Evolutionary conservation across 2,329 filamentous ascomycete species (phyloP).

Genomic region (Mycosphaerella sp.): DNA sequence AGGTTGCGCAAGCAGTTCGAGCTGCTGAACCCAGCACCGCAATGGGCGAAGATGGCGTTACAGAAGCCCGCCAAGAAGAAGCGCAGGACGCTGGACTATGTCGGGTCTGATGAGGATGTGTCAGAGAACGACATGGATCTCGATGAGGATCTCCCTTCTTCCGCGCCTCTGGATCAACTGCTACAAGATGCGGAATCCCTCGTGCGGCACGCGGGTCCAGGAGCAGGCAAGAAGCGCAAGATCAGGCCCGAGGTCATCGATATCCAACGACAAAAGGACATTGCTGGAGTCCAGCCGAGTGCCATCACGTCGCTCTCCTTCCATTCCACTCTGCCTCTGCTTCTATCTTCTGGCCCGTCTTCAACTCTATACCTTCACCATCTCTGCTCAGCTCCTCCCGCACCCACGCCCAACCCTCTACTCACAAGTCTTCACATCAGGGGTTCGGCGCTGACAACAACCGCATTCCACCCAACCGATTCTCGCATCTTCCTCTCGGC

Average conservation of each 20-base stretch:
- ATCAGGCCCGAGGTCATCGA: constrained; percentile 82
- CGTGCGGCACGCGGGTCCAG: constrained; percentile 46
- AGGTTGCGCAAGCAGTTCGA: constrained; percentile 68
- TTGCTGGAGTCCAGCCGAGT: constrained; percentile 68
- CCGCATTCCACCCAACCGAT: constrained; percentile 66
- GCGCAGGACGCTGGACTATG: constrained; percentile 39
- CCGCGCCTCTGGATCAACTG: constrained; percentile 71
- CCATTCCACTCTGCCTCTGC: constrained; percentile 80
- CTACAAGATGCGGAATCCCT: constrained; percentile 69
- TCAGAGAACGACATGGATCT: constrained; percentile 50
- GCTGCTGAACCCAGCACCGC: constrained; percentile 54
- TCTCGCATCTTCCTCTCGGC: constrained; percentile 83
- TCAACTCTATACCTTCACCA: constrained; percentile 86
- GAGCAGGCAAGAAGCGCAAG: constrained; percentile 55
- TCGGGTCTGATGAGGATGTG: constrained; percentile 31
- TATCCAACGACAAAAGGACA: constrained; percentile 82
- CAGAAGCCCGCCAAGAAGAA: constrained; percentile 42
- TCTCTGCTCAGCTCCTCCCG: constrained; percentile 64
- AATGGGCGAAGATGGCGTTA: constrained; percentile 51
- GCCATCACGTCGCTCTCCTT: constrained; percentile 79
- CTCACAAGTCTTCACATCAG: constrained; percentile 85
- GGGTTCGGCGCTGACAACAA: constrained; percentile 74
- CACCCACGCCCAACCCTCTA: constrained; percentile 73
- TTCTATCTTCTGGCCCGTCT: constrained; percentile 81
- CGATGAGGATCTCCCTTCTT: constrained; percentile 55